These are phyloP conservation scores for Pseudevernia furfuracea DNA, from an alignment of 495 filamentous ascomycete species.

Conservation along the genomic window DNA sequence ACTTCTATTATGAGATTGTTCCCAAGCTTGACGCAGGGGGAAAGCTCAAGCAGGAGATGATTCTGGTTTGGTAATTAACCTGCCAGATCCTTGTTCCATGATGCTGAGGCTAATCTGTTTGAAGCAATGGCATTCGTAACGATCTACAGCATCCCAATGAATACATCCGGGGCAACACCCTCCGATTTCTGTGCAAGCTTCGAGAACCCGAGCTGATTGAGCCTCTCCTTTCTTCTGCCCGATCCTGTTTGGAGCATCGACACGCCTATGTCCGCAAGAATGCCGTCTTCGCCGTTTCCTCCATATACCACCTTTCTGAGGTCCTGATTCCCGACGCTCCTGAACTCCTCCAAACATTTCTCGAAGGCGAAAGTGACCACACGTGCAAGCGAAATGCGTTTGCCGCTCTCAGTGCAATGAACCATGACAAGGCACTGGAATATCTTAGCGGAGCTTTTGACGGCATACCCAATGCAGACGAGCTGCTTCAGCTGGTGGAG, in stretches of 20 bases:
- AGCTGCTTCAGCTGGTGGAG: constrained; percentile 85
- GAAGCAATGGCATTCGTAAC: constrained; percentile 93
- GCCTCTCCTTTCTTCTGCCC: constrained; percentile 83
- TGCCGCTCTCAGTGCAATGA: constrained; percentile 80
- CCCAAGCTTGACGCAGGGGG: constrained; percentile 86
- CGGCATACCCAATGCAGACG: constrained; percentile 86
- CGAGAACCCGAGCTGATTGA: constrained; percentile 94
- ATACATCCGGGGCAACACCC: constrained; percentile 92
- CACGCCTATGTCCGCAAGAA: constrained; percentile 98
- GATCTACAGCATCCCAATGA: constrained; percentile 97
- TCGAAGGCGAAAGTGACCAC: constrained; percentile 84
- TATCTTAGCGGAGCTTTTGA: constrained; percentile 91
- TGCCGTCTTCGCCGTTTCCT: constrained; percentile 87
- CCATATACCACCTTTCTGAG: constrained; percentile 87
- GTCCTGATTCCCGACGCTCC: constrained; percentile 91
- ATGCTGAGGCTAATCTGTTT: constrained; percentile 12
- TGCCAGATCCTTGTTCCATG: neutral
- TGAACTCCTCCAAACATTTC: constrained; percentile 82
- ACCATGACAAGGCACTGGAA: constrained; percentile 83
- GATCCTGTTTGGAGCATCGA: constrained; percentile 86
- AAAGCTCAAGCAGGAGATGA: constrained; percentile 99
- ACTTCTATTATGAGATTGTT: constrained; percentile 99
- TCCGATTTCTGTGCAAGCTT: constrained; percentile 95
- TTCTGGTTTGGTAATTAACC: constrained; percentile 80
- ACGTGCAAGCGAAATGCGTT: constrained; percentile 99